phyloP scores from a whole-genome alignment of 1,284 basidiomycete species.

The Ganoderma meredithae region DNA sequence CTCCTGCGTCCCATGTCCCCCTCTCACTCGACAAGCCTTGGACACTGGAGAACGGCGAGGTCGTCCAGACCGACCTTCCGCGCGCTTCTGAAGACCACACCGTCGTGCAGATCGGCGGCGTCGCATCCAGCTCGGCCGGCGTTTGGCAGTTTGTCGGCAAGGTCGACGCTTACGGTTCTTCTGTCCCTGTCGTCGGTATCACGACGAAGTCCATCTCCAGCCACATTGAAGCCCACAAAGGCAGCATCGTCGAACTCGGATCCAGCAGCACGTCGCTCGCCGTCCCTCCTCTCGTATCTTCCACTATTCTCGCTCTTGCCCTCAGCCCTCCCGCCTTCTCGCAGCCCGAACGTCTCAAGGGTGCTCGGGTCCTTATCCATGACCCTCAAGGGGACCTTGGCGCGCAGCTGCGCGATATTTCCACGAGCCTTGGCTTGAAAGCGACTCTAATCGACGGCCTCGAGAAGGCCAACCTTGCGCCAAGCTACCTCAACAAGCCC shows the following conservation, averaged over 20 bases:
- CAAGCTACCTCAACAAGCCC: conserved; percentile 10
- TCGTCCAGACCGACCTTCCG: conserved; percentile 15
- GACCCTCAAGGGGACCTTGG: conserved; percentile 18
- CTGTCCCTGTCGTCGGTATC: conserved; percentile 24
- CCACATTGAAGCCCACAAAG: conserved; percentile 19
- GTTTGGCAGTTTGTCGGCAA: conserved; percentile 26
- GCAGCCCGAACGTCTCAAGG: conserved; percentile 23
- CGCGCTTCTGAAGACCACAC: conserved; percentile 18
- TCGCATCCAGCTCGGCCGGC: conserved; percentile 10
- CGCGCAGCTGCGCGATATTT: conserved; percentile 19
- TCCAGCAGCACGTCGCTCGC: background rate
- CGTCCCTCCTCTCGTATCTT: conserved; percentile 7
- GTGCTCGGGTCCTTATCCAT: conserved; percentile 18
- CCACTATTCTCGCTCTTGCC: conserved; percentile 19
- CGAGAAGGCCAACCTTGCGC: conserved; percentile 11
- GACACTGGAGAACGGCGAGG: conserved; percentile 14
- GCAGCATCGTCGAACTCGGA: conserved; percentile 8
- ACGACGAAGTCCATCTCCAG: conserved; percentile 20
- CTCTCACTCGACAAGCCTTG: conserved; percentile 24
- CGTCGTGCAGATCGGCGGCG: conserved; percentile 20
- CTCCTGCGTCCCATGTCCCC: background rate
- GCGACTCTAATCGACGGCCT: background rate
- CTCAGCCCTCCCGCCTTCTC: conserved; percentile 19
- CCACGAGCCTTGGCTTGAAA: conserved; percentile 5
- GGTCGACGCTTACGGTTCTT: background rate